Evolutionary conservation across 2,329 filamentous ascomycete species (phyloP), one percentile per base, ranked within the genome.

Genomic region (Tympanopsis confertula): DNA sequence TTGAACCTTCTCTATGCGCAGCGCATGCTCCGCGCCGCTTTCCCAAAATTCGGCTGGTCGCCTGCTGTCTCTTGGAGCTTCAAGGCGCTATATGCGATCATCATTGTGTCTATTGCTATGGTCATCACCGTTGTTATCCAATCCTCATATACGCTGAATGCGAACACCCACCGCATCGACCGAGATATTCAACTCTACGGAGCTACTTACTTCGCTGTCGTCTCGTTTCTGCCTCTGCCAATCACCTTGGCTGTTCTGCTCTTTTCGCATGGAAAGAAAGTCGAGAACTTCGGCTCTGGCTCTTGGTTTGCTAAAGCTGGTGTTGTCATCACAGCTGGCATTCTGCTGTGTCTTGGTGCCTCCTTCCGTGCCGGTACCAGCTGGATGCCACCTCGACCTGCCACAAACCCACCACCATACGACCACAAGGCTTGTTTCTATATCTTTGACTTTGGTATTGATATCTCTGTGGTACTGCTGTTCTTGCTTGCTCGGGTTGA

Each of bases 1-100:
- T 63, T 86, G 57, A 91, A 94, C 59, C 59, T 93, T 30, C 61
- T 91, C 49, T 84, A 88, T 51, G 61, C 79, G 0, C 83, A 86
- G 57, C 77, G 86, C 35, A 68, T 94, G 19, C 57, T 91, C 14
- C 72, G 86, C 38, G 81, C 82, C 4, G 72, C 75, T 35, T 82
- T 88, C 50, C 84, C 85, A 0, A 51, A 55, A 2, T 53, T 86
- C 20, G 86, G 84, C 41, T 89, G 85, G 84, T 68, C 72, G 43
- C 64, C 58, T 18, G 47, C 58, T 2, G 63, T 74, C 18, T 65
- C 63, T 2, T 44, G 63, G 15, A 39, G 57, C 19, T 81, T 87
- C 55, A 70, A 67, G 42, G 50, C 65, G 19, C 54, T 86, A 18
- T 78, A 78, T 53, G 61, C 62, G 22, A 57, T 76, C 15, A 68